Conservation (phyloP, 192 early-diverging fungal species). For the Mortierella antarctica region DNA sequence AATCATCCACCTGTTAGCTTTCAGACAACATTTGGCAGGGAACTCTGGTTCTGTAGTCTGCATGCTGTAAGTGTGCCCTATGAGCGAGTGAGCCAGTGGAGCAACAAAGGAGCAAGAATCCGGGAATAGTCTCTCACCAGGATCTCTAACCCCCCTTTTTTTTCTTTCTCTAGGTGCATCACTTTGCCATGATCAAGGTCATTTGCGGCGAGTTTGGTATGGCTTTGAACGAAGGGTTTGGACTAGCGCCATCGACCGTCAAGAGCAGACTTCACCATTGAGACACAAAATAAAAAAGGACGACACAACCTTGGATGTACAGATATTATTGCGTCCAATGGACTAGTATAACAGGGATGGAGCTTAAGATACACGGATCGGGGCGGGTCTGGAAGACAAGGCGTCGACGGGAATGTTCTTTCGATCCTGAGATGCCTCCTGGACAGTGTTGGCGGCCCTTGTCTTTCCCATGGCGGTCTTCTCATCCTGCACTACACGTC, state of each 20-base stretch:
- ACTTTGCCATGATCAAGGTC: constrained; percentile 68
- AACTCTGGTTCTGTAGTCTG: constrained; percentile 69
- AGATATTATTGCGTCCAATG: too few relatives aligned
- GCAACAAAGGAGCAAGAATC: neutral
- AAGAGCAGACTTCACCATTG: constrained; percentile 9
- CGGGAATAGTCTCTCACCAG: neutral
- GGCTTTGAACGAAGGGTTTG: constrained; percentile 56
- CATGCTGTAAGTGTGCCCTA: constrained; percentile 61
- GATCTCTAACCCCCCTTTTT: neutral
- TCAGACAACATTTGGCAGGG: constrained; percentile 62
- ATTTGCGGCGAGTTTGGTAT: constrained; percentile 64
- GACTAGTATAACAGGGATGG: too few relatives aligned
- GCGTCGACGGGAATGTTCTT: too few relatives aligned
- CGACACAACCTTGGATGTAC: neutral
- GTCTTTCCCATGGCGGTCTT: neutral
- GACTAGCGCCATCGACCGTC: constrained; percentile 64
- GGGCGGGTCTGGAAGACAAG: too few relatives aligned
- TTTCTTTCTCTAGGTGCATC: constrained; percentile 57
- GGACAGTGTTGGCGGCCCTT: too few relatives aligned
- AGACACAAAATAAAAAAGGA: neutral
- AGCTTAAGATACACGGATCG: too few relatives aligned
- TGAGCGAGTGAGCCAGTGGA: neutral
- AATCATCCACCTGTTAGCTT: constrained; percentile 23
- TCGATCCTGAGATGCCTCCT: too few relatives aligned
- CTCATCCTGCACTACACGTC: neutral